Evolutionary conservation across 169 alveolate genomes (phyloP).

Genomic region (Babesia caballi): DNA sequence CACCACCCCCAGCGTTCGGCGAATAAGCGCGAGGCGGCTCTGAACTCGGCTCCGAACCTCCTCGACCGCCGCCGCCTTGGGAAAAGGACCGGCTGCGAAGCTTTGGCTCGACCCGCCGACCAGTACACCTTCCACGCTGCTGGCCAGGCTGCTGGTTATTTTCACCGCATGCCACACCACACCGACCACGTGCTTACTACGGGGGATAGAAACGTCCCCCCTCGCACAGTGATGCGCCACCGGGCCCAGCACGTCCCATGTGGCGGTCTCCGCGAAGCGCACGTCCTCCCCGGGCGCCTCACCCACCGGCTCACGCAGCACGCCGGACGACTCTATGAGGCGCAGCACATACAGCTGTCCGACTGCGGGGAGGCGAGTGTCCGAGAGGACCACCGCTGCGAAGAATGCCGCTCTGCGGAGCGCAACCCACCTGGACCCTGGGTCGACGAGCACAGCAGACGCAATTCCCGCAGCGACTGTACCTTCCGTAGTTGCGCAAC

Average conservation of each 20-base stretch:
- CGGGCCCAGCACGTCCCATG: constrained; percentile 9
- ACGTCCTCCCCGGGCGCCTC: neutral
- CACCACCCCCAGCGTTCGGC: neutral
- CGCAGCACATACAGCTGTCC: constrained; percentile 1
- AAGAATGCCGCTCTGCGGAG: no score
- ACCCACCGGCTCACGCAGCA: neutral
- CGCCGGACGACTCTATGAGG: constrained; percentile 10
- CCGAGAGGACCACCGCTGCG: neutral
- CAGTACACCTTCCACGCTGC: neutral
- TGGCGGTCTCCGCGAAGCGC: constrained; percentile 9
- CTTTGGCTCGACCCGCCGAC: no score
- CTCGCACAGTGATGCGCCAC: neutral
- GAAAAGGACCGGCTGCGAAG: no score
- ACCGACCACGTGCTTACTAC: constrained; percentile 38
- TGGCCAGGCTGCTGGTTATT: constrained; percentile 6
- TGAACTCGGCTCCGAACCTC: neutral
- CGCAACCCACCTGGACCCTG: neutral
- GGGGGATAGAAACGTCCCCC: constrained; percentile 4
- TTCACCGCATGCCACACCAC: constrained; percentile 24
- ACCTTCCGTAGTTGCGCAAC: neutral
- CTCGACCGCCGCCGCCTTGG: neutral
- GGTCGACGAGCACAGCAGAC: neutral
- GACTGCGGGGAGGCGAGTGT: neutral
- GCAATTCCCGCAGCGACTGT: neutral
- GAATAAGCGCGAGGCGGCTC: neutral